phyloP scores from a whole-genome alignment of 1,139 yeast species.

The Blastobotrys buckinghamii region DNA sequence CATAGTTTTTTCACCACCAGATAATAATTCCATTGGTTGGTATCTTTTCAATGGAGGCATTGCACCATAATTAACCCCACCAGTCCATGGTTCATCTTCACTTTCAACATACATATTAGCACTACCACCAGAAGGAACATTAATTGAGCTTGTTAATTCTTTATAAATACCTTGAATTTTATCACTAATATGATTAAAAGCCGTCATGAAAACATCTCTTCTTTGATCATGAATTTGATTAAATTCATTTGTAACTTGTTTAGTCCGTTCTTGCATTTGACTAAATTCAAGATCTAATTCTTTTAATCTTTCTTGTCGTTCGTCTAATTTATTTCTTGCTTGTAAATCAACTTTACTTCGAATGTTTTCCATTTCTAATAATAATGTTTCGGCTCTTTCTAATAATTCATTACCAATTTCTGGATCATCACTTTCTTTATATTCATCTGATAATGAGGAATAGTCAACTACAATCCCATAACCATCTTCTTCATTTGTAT shows the following conservation, averaged over 20 bases:
- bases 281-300: constrained; percentile 63
- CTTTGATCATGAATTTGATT: constrained; percentile 56
- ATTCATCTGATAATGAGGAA: constrained; percentile 41
- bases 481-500: constrained; percentile 17
- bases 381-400: constrained; percentile 46
- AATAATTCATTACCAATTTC: constrained; percentile 37
- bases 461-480: constrained; percentile 55
- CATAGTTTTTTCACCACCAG: constrained; percentile 96
- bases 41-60: constrained; percentile 96
- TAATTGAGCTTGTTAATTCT: constrained; percentile 63
- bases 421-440: constrained; percentile 34
- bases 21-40: constrained; percentile 84
- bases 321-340: constrained; percentile 70
- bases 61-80: constrained; percentile 85
- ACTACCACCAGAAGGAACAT: constrained; percentile 74
- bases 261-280: constrained; percentile 56
- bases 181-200: constrained; percentile 69
- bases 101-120: constrained; percentile 85
- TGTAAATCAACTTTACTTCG: constrained; percentile 63
- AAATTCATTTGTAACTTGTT: constrained; percentile 50
- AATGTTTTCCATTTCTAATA: constrained; percentile 52
- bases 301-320: constrained; percentile 56
- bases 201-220: constrained; percentile 56
- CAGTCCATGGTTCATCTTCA: constrained; percentile 74
- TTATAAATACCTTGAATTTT: constrained; percentile 78